These are phyloP conservation scores for Crithidia fasciculata DNA, from an alignment of 208 protist species.

Conservation along the genomic window DNA sequence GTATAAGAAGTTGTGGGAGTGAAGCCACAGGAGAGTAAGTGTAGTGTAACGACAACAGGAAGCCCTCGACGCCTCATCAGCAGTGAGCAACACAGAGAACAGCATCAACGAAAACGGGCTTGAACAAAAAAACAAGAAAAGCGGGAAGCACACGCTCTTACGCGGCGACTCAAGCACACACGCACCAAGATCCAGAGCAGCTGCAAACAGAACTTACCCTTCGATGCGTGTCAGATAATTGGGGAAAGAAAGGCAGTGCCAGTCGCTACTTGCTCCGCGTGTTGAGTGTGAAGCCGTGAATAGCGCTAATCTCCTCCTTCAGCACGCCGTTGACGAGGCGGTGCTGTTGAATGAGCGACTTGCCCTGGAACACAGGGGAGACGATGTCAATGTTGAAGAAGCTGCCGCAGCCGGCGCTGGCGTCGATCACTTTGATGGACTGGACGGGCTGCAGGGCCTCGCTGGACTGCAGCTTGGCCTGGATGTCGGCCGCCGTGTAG, in stretches of 20 bases:
- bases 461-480: conserved; percentile 69
- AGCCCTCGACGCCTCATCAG: no score
- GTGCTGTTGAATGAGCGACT: conserved; percentile 86
- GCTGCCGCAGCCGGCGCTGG: conserved; percentile 81
- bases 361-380: conserved; percentile 76
- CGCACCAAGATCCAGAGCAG: no score
- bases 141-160: no score
- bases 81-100: no score
- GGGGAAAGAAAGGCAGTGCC: no score
- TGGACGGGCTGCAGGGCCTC: conserved; percentile 58
- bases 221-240: no score
- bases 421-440: conserved; percentile 69
- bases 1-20: no score
- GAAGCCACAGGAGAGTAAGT: no score
- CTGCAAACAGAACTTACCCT: no score
- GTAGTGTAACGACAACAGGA: no score
- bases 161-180: no score
- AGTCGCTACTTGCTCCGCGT: conserved; percentile 33
- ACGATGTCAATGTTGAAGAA: conserved; percentile 86
- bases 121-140: conserved; percentile 16
- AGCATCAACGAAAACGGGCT: no score
- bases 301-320: conserved; percentile 81
- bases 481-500: conserved; percentile 69
- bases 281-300: conserved; percentile 89
- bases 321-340: conserved; percentile 82